Base-by-base conservation (phyloP, 192 early-diverging fungal species). In the Pilobolus umbonatus region DNA sequence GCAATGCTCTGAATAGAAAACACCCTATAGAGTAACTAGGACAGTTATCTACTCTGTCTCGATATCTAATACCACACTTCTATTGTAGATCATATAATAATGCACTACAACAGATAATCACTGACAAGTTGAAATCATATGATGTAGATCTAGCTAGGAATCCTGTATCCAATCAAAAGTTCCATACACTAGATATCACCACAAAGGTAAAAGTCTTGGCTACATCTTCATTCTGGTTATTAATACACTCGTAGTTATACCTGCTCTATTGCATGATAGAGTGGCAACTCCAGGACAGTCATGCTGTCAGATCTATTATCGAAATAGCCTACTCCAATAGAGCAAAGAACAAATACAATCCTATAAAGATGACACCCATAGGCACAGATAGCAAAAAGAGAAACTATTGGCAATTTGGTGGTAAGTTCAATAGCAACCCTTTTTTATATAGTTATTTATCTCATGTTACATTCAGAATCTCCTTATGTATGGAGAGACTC, bases 331-430 rank as follows among this genome's bases (percentile, higher is more conserved):
- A 49, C 42, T 31, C 29, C 14, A 29, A 24, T 19, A 46, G 25
- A 1, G 40, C 26, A 7, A 36, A 47, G 14, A 19, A 50, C 5
- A 49, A 69, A 40, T 32, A 5, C 14, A 69, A 64, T 36, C 67
- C 67, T 30, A 15, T 64, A 10, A 49, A 34, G 9, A 19, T 35
- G 2, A 45, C 22, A 8, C 67, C 67, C 0, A 28, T 64, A 14
- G 67, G 67, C 2, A 31, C 47, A 6, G 67, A 69, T 30, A 53
- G 40, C 14, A 51, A 69, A 46, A 69, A 64, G 12, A 55, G 61
- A 9, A 45, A 49, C 25, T 69, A 69, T 36, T 69, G 57, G 61
- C 67, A 63, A 36, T 69, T 69, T 69, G 67, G 61, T 15, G 64
- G 62, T 64, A 56, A 36, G 12, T 22, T 1, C n/a, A n/a, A n/a